Percentiles rank a stretch among this genome's conserved stretches.
phyloP scores from a whole-genome alignment of 1,139 yeast species.

The Sugiyamaella paludigena region DNA sequence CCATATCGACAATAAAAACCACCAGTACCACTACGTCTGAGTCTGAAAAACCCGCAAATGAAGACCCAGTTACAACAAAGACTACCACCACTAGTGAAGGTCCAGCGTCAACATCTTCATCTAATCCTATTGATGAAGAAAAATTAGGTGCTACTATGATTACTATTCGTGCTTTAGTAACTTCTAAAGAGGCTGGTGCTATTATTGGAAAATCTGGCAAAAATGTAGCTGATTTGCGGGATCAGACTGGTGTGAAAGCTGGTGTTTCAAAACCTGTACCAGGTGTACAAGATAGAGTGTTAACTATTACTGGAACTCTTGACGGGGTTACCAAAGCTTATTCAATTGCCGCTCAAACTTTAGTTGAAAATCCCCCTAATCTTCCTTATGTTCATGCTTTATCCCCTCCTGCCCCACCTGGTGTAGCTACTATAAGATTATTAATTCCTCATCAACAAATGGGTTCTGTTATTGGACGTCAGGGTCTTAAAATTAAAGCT shows the following conservation, averaged over 20 bases:
- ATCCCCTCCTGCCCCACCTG: constrained; percentile 53
- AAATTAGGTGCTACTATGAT: constrained; percentile 16
- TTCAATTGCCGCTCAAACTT: constrained; percentile 66
- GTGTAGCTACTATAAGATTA: constrained; percentile 59
- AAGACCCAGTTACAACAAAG: too few species aligned
- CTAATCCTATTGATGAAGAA: constrained; percentile 1
- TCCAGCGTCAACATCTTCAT: not conserved
- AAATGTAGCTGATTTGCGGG: constrained; percentile 76
- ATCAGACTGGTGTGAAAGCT: constrained; percentile 76
- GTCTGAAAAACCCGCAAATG: too few species aligned
- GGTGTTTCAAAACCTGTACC: constrained; percentile 82
- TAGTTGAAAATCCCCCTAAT: constrained; percentile 42
- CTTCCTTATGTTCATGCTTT: constrained; percentile 50
- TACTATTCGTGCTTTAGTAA: constrained; percentile 61
- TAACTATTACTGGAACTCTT: constrained; percentile 78
- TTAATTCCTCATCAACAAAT: constrained; percentile 82
- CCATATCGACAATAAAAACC: too few species aligned
- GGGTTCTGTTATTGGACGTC: constrained; percentile 88
- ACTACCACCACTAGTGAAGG: too few species aligned
- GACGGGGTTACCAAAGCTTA: constrained; percentile 72
- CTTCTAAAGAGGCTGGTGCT: constrained; percentile 88
- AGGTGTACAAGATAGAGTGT: constrained; percentile 80
- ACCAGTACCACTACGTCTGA: too few species aligned
- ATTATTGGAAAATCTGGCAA: constrained; percentile 85
- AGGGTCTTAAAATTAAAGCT: constrained; percentile 76